phyloP scores from a whole-genome alignment of 75 land plant genomes.

The Cryptomeria japonica region DNA sequence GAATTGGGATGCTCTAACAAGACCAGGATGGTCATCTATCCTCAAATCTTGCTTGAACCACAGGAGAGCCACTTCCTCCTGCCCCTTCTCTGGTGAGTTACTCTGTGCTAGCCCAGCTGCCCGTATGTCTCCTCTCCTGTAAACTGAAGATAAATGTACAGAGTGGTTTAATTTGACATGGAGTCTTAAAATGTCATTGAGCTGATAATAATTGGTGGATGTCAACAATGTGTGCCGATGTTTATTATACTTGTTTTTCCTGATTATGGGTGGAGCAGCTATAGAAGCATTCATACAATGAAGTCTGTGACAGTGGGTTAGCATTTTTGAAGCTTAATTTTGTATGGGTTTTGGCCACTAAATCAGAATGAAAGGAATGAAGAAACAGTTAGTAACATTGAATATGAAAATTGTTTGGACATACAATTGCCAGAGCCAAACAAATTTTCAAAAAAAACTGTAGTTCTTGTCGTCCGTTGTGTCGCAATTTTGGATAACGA shows the following conservation, averaged over 20 bases:
- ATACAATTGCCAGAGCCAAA: neutral
- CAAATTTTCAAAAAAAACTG: no score
- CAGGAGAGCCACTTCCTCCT: conserved; percentile 32
- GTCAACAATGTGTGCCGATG: neutral
- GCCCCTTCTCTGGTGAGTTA: neutral
- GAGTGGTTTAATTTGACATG: neutral
- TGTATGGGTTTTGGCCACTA: neutral
- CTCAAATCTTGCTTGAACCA: conserved; percentile 96
- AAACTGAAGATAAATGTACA: neutral
- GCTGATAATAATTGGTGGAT: neutral
- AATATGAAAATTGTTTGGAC: neutral
- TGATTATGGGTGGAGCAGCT: neutral
- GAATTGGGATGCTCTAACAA: conserved; percentile 44
- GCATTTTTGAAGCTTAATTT: neutral
- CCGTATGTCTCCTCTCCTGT: neutral
- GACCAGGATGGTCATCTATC: conserved; percentile 81
- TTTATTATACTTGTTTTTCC: neutral
- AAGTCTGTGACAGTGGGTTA: neutral
- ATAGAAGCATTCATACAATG: neutral
- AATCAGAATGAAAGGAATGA: neutral
- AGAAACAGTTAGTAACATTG: neutral
- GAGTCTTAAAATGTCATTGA: neutral
- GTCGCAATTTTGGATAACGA: no score
- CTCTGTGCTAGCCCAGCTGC: neutral
- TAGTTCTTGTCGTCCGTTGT: neutral